Base-by-base conservation (phyloP, 495 filamentous ascomycete species). In the Bathelium albidoporum region DNA sequence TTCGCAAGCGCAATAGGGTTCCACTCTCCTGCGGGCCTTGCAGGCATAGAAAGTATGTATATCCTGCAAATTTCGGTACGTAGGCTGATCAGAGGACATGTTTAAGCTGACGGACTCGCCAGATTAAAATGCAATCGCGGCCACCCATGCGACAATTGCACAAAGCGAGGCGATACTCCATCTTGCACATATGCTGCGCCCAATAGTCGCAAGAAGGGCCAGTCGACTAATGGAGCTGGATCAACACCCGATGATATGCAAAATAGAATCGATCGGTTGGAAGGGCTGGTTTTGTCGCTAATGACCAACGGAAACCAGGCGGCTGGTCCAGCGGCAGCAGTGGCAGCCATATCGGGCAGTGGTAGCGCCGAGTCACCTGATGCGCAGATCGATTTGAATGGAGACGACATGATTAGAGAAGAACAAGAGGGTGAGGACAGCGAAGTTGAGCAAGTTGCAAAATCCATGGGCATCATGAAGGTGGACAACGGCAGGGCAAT, bases 21-120 rank as follows among this genome's bases (percentile, higher is more conserved):
- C 94, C 94, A 32, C 80, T 99, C 44, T 96, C 91, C 52, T 99
- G 94, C 73, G 94, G 85, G 62, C 91, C 94, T 26, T 99, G 94
- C 73, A 82, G 94, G 69, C 87, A 91, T 71, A 85, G 94, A 80
- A 98, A 98, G 94, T 96, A 80, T 81, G 89, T 16, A 18, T 39
- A 45, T 14, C 1, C 24, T 14, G 16, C n/a, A n/a, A 32, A 4
- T 12, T 4, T 39, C 34, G 34, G 5, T 9, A 16, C 39, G 18
- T 7, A 18, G 12, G 43, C 26, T 28, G 60, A 62, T 39, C 31
- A 39, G 31, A 28, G 4, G 10, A 39, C 9, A 1, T n/a, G 10
- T n/a, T 26, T 18, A 10, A 44, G 3, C 60, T 62, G 20, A 62
- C 14, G 31, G 68, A 44, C 61, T 41, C 65, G 18, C 59, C 69